These are phyloP conservation scores for Leishmania mexicana DNA, from an alignment of 208 protist species.

Conservation along the genomic window DNA sequence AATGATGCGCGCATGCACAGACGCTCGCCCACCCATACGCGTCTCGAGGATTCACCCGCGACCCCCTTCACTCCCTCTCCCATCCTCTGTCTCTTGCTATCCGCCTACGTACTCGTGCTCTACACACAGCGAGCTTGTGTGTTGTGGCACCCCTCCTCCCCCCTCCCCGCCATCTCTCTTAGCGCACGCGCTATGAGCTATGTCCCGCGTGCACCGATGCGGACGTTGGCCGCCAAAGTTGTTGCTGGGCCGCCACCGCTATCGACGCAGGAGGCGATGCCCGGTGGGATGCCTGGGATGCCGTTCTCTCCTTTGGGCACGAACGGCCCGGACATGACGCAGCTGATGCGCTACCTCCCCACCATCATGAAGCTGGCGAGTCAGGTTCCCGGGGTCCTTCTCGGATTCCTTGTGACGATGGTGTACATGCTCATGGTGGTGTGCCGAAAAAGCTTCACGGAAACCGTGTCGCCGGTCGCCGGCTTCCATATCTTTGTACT, in stretches of 20 bases:
- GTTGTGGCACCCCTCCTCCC: background rate
- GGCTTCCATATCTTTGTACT: constrained; percentile 72
- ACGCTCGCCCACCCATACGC: background rate
- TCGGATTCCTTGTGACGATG: constrained; percentile 60
- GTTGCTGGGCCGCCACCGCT: background rate
- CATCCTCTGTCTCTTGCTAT: background rate
- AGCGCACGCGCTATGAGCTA: background rate
- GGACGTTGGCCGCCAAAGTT: background rate
- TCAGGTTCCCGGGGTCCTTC: constrained; percentile 45
- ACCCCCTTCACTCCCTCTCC: background rate
- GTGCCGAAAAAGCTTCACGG: constrained; percentile 37
- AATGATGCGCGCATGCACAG: background rate
- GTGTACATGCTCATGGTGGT: constrained; percentile 47
- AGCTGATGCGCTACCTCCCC: constrained; percentile 60
- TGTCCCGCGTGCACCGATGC: background rate
- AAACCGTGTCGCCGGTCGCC: constrained; percentile 54
- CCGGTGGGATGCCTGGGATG: background rate
- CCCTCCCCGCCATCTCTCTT: background rate
- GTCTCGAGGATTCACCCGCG: background rate
- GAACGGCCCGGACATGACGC: constrained; percentile 27
- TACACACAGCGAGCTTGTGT: background rate
- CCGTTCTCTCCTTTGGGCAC: constrained; percentile 16
- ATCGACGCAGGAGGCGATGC: background rate
- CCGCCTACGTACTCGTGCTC: background rate
- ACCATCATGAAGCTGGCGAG: constrained; percentile 43